A percentile compares a stretch with the other conserved stretches of the same genome.
These are phyloP conservation scores for Helichrysum umbraculigerum DNA, from an alignment of 129 eudicot genomes.

Conservation along the genomic window DNA sequence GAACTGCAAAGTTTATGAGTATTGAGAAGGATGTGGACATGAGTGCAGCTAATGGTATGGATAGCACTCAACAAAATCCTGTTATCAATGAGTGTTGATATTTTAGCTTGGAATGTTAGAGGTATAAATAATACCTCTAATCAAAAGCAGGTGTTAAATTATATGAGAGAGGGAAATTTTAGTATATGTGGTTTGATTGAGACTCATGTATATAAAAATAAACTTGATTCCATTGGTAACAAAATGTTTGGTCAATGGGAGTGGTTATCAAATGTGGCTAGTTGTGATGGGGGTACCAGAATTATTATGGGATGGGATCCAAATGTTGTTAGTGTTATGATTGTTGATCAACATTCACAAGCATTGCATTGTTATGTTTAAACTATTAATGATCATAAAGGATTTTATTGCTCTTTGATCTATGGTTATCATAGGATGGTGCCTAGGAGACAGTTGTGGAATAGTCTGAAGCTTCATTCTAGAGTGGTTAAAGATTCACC, in stretches of 20 bases:
- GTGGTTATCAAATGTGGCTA: neutral
- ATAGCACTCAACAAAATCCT: rapidly evolving
- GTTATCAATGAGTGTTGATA: no score
- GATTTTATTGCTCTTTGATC: no score
- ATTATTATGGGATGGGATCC: neutral
- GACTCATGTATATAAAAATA: neutral
- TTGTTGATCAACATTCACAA: neutral
- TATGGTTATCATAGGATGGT: no score
- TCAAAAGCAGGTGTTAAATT: no score
- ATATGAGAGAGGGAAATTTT: neutral
- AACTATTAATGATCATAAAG: no score
- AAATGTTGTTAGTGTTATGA: neutral
- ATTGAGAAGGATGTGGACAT: rapidly evolving
- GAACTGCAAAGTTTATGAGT: no score
- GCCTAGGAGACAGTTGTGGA: no score
- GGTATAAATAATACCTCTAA: no score
- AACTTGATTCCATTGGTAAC: neutral
- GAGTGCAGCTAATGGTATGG: neutral
- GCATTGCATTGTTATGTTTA: neutral
- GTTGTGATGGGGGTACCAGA: neutral
- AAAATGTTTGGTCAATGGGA: neutral
- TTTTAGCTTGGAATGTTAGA: no score
- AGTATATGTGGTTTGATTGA: neutral
- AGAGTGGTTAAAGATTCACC: no score
- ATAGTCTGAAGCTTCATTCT: no score